Evolutionary conservation across 805 yeast genomes (phyloP).

Genomic region (Hyphopichia homilentoma): DNA sequence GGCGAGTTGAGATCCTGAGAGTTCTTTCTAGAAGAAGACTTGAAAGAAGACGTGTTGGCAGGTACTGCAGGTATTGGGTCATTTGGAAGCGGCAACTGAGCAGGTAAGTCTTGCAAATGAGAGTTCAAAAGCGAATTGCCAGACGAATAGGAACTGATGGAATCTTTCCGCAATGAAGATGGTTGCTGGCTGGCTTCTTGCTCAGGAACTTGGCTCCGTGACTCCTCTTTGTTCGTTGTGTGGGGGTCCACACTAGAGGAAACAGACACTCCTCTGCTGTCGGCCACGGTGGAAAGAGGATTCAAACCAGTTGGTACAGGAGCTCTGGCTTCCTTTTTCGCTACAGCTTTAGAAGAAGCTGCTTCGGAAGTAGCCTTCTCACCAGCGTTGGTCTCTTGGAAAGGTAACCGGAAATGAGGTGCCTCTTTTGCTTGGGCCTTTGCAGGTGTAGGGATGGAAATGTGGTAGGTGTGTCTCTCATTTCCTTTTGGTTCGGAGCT

Average conservation of each 20-base stretch:
- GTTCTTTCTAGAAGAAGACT: conserved; percentile 31
- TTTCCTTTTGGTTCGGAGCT: background rate
- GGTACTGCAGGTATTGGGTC: conserved; percentile 48
- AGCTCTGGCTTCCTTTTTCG: conserved; percentile 2
- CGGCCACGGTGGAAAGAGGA: too few relatives aligned
- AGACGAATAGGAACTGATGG: conserved; percentile 19
- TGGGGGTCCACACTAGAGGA: conserved; percentile 24
- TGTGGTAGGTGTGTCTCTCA: conserved; percentile 12
- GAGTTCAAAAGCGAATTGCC: conserved; percentile 23
- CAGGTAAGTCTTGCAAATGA: conserved; percentile 47
- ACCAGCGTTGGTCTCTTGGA: conserved; percentile 43
- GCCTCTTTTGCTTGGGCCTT: conserved; percentile 24
- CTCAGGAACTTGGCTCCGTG: too few relatives aligned
- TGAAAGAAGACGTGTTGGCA: conserved; percentile 29
- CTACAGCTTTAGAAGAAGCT: background rate
- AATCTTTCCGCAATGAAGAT: conserved; percentile 12
- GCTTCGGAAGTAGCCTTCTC: conserved; percentile 1
- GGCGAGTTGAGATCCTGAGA: conserved; percentile 38
- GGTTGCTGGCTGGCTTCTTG: conserved; percentile 2
- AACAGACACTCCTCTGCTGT: too few relatives aligned
- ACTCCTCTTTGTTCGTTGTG: background rate
- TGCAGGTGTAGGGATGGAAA: conserved; percentile 19
- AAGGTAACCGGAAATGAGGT: conserved; percentile 66
- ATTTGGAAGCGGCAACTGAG: conserved; percentile 52
- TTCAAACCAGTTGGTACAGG: conserved; percentile 1